Percentiles rank a stretch among this genome's conserved stretches.
Evolutionary conservation across 768 basidiomycete genomes (phyloP).

Genomic region (Gelatoporia subvermispora): DNA sequence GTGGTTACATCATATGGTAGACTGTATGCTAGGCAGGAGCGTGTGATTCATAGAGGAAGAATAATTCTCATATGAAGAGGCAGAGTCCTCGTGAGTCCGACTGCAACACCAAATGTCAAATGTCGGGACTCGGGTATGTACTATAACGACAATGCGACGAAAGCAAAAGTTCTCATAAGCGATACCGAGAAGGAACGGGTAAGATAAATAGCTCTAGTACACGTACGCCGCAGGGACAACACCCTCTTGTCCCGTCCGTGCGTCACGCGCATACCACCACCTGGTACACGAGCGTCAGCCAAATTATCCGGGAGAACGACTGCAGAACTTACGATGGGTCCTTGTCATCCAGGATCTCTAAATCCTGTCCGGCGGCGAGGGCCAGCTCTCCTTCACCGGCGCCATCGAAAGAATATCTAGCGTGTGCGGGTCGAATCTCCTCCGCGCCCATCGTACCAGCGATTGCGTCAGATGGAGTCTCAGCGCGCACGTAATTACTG

Average conservation of each 20-base stretch:
- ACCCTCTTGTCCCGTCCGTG: slow-evolving; percentile 75
- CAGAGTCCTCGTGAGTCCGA: too few species aligned
- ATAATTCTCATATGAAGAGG: slow-evolving; percentile 10
- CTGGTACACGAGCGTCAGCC: slow-evolving; percentile 31
- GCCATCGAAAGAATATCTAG: slow-evolving; percentile 80
- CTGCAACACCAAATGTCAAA: background rate
- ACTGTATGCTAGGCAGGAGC: background rate
- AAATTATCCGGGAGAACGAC: background rate
- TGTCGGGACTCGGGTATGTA: slow-evolving; percentile 9
- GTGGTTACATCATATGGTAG: background rate
- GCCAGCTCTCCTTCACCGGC: slow-evolving; percentile 74
- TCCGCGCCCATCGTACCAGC: slow-evolving; percentile 64
- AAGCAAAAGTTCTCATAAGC: slow-evolving; percentile 13
- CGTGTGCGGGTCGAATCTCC: slow-evolving; percentile 68
- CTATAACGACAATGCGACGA: slow-evolving; percentile 23
- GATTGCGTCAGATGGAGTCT: slow-evolving; percentile 74
- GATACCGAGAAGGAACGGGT: slow-evolving; percentile 13
- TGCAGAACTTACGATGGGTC: slow-evolving; percentile 63
- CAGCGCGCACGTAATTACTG: slow-evolving; percentile 73
- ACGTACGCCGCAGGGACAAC: slow-evolving; percentile 90
- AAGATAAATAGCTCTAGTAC: slow-evolving; percentile 45
- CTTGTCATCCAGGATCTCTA: slow-evolving; percentile 75
- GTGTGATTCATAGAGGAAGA: too few species aligned
- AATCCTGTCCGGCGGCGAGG: slow-evolving; percentile 60
- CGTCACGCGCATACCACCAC: slow-evolving; percentile 93